These are phyloP conservation scores for Kwoniella botswanensis DNA, from an alignment of 768 basidiomycete species.

Conservation along the genomic window DNA sequence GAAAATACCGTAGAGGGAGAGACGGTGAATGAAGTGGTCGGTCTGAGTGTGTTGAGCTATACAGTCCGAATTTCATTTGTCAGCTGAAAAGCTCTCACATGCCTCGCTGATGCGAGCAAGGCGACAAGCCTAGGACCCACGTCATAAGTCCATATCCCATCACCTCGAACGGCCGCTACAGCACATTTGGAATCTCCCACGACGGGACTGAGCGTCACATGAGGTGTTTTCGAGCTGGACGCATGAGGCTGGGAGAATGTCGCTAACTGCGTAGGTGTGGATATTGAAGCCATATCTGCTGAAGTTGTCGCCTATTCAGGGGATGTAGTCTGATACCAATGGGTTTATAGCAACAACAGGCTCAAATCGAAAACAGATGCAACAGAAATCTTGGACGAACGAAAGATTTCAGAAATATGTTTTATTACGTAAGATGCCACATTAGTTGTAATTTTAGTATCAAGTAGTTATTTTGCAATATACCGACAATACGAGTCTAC, in stretches of 20 bases:
- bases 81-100: not conserved
- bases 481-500: not conserved
- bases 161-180: slow-evolving; percentile 56
- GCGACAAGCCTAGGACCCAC: slow-evolving; percentile 36
- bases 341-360: too few relatives aligned
- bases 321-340: not conserved
- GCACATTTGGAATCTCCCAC: slow-evolving; percentile 37
- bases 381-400: not conserved
- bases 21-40: slow-evolving; percentile 55
- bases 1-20: slow-evolving; percentile 51
- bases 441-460: slow-evolving; percentile 6
- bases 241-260: slow-evolving; percentile 52
- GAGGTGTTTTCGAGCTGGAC: slow-evolving; percentile 43
- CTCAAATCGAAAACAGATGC: not conserved
- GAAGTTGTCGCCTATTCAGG: not conserved
- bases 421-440: slow-evolving; percentile 9
- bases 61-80: not conserved
- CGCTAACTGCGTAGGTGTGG: slow-evolving; percentile 48
- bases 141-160: slow-evolving; percentile 58
- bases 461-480: not conserved
- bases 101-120: not conserved
- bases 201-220: slow-evolving; percentile 48
- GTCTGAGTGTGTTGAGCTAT: slow-evolving; percentile 48
- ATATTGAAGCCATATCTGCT: slow-evolving; percentile 34
- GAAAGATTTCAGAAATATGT: slow-evolving; percentile 18